A percentile compares a stretch with the other conserved stretches of the same genome.
phyloP scores from a whole-genome alignment of 2,329 filamentous ascomycete genomes.

The Nannizziopsis arthrosporioides region DNA sequence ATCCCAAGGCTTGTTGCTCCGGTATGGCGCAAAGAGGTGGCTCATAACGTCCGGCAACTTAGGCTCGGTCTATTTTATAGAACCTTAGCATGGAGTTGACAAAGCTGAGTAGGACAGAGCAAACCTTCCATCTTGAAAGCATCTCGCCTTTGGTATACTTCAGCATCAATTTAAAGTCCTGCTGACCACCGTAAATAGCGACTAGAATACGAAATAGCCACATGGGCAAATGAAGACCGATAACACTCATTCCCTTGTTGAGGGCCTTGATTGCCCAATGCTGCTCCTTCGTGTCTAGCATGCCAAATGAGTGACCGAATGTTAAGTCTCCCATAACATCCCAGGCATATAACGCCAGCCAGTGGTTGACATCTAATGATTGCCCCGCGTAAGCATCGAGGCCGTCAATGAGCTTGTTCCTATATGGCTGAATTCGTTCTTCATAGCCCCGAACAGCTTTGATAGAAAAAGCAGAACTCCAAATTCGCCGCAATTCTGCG shows the following conservation, averaged over 20 bases:
- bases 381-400: conserved; percentile 1
- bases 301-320: conserved; percentile 28
- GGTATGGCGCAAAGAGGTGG: neutral
- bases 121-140: conserved; percentile 13
- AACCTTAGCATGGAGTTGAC: neutral
- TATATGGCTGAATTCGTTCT: conserved; percentile 10
- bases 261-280: conserved; percentile 17
- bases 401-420: conserved; percentile 6
- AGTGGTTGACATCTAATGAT: conserved; percentile 6
- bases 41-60: neutral
- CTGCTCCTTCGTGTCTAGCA: conserved; percentile 20
- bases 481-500: conserved; percentile 16
- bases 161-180: conserved; percentile 13
- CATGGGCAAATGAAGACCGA: conserved; percentile 17
- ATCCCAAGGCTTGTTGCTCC: neutral
- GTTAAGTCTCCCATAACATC: conserved; percentile 30
- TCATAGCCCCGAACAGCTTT: conserved; percentile 15
- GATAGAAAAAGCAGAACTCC: conserved; percentile 25
- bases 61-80: neutral
- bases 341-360: conserved; percentile 20
- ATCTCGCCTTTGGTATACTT: conserved; percentile 16
- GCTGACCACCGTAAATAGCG: conserved; percentile 13
- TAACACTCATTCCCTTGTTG: conserved; percentile 14
- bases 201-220: conserved; percentile 20
- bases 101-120: neutral